Percentiles rank a stretch among this genome's conserved stretches.
Evolutionary conservation across 1,284 basidiomycete species (phyloP).

Genomic region (Veloboletus limbatus): DNA sequence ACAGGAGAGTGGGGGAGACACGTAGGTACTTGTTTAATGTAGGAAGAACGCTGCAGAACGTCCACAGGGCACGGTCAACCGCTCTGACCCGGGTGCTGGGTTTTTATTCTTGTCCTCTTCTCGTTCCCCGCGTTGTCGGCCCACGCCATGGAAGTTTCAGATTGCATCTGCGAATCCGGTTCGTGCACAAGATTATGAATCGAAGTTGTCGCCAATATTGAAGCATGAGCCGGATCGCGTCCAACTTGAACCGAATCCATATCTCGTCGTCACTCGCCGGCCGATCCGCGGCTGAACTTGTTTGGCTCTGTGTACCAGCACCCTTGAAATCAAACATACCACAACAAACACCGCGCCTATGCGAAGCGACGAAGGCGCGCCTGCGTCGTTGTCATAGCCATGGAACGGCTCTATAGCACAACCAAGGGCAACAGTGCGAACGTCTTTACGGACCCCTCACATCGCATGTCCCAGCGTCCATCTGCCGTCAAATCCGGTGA

Average conservation of each 20-base stretch:
- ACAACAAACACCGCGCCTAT: slow-evolving; percentile 31
- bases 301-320: slow-evolving; percentile 27
- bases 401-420: slow-evolving; percentile 23
- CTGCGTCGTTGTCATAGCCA: slow-evolving; percentile 4
- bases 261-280: background rate
- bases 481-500: slow-evolving; percentile 27
- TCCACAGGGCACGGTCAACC: slow-evolving; percentile 14
- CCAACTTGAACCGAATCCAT: background rate
- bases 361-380: slow-evolving; percentile 1
- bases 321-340: slow-evolving; percentile 27
- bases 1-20: background rate
- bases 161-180: slow-evolving; percentile 17
- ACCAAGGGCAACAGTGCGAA: background rate
- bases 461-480: slow-evolving; percentile 31
- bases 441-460: slow-evolving; percentile 16
- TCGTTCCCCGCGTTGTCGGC: slow-evolving; percentile 6
- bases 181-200: slow-evolving; percentile 10
- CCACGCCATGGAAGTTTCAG: background rate
- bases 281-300: background rate
- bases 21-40: slow-evolving; percentile 16
- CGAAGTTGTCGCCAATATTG: slow-evolving; percentile 9
- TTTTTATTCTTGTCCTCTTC: slow-evolving; percentile 3
- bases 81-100: slow-evolving; percentile 7
- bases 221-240: slow-evolving; percentile 1
- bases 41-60: background rate